Base-by-base conservation (phyloP, 1,284 basidiomycete species). In the Malassezia psittaci region DNA sequence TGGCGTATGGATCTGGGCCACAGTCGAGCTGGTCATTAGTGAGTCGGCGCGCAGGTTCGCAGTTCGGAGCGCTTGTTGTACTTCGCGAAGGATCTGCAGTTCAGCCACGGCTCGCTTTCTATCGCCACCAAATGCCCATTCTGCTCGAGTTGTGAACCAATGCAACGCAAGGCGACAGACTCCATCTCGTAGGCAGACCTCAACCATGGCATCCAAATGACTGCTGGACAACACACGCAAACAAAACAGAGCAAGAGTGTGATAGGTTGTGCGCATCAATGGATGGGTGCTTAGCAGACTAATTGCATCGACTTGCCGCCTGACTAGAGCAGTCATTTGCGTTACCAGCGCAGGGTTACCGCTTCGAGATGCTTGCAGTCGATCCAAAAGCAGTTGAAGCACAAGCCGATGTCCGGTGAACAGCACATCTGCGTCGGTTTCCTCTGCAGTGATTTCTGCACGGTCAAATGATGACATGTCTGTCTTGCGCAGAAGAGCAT, bases 401-500 rank as follows among this genome's bases (percentile, higher is more conserved):
- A 98, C 80, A 10, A 91, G 80, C 0, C 83, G 79, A 76, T 96
- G 94, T 0, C 93, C 90, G 5, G 62, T 54, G 39, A 74, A 65
- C 15, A 90, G 77, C 32, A 87, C 82, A 41, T 83, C 81, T 1
- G 90, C 90, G 61, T 83, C 80, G 29, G 79, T 79, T 40, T 81
- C 80, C 46, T 83, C 83, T 29, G 84, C 82, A 63, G 90, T 87
- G 51, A 96, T 87, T 41, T 81, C 79, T 29, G 84, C 82, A 75
- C 88, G 89, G 76, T 96, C 85, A 0, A 88, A 93, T 0, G 94
- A 90, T 46, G 85, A 85, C 75, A 96, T 98, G 64, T 86, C 83
- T 45, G 94, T 84, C 5, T 88, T 84, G 60, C 85, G 83, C 62
- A 84, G 81, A 76, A 96, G 90, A 0, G 94, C 91, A 74, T 94